Conservation (phyloP, 441 rosid species). For the Gossypium gossypioides region DNA sequence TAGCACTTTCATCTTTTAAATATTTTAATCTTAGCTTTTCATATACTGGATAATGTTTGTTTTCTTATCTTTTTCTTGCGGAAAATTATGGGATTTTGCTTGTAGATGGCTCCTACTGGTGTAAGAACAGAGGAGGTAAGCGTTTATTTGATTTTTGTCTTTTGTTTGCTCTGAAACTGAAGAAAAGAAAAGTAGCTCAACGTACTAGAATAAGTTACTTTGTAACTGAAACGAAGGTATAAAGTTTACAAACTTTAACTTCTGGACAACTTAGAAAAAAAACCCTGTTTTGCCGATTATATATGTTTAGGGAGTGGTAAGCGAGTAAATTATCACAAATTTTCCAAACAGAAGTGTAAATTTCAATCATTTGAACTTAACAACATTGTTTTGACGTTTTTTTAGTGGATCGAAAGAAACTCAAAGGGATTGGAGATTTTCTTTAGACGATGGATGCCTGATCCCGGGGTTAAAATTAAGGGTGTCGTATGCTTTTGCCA, state of each 20-base stretch:
- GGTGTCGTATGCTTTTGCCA: constrained; percentile 68
- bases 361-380: not conserved
- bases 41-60: not conserved
- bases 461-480: constrained; percentile 43
- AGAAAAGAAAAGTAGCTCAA: not conserved
- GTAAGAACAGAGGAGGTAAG: constrained; percentile 72
- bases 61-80: constrained; percentile 1
- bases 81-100: constrained; percentile 5
- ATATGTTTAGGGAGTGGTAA: not conserved
- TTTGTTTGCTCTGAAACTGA: not conserved
- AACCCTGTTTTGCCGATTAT: not conserved
- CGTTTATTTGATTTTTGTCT: not conserved
- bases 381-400: constrained; percentile 5
- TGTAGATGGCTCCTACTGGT: constrained; percentile 63
- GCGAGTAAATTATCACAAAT: not conserved
- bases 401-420: constrained; percentile 73
- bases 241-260: not conserved
- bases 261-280: not conserved
- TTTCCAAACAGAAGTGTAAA: not conserved
- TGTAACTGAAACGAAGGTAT: not conserved
- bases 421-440: constrained; percentile 64
- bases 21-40: not conserved
- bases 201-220: not conserved
- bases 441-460: constrained; percentile 78
- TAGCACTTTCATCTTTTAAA: not conserved